Evolutionary conservation across 129 eudicot genomes (phyloP).

Genomic region (Saussurea involucrata): DNA sequence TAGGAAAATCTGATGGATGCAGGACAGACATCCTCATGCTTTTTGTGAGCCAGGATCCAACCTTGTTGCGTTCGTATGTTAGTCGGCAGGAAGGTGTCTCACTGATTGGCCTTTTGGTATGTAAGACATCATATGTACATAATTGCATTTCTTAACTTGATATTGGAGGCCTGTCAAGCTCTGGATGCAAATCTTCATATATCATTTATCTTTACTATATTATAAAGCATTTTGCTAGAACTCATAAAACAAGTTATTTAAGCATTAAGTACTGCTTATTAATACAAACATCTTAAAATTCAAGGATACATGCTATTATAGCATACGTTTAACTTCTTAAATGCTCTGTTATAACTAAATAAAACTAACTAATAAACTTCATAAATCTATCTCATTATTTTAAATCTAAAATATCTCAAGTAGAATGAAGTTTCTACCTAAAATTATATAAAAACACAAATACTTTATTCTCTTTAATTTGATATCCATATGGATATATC

Average conservation of each 20-base stretch:
- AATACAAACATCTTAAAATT: background rate
- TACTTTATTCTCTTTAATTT: background rate
- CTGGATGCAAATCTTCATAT: background rate
- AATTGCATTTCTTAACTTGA: background rate
- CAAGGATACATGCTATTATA: background rate
- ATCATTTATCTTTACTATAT: background rate
- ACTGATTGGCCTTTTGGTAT: conserved; percentile 89
- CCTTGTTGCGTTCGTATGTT: conserved; percentile 71
- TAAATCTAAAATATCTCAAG: background rate
- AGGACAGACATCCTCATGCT: conserved; percentile 97
- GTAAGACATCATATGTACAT: conserved; percentile 9
- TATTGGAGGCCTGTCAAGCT: background rate
- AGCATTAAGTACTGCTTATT: background rate
- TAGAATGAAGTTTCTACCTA: background rate
- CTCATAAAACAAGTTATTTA: background rate
- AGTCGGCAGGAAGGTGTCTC: conserved; percentile 65
- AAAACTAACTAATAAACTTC: background rate
- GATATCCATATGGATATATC: background rate
- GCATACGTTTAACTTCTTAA: background rate
- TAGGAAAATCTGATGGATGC: conserved; percentile 51
- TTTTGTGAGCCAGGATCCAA: conserved; percentile 80
- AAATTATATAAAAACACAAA: background rate
- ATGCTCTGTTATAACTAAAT: background rate
- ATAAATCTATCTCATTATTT: background rate
- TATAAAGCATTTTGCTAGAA: background rate